Base-by-base conservation (phyloP, 805 yeast species). In the Spathaspora passalidarum region DNA sequence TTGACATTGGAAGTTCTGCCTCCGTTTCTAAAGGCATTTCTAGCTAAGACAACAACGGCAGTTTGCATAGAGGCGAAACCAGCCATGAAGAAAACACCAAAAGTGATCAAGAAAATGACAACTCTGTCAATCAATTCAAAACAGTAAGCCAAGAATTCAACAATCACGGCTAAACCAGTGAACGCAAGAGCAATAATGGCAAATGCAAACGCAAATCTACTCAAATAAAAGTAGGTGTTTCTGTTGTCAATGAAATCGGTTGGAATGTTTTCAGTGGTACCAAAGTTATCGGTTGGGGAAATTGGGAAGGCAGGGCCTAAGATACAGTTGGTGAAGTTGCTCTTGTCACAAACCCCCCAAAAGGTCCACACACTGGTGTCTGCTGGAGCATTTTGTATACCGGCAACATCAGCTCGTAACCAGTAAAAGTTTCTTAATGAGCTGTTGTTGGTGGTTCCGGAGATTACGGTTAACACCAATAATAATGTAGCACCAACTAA, bases 251-350 rank as follows among this genome's bases (percentile, higher is more conserved):
- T 60, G 45, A 85, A 85, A 46, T 70, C 73, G 4, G 55, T 45
- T 43, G 90, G 90, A 25, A 85, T 75, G 47, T 71, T 75, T 2
- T 55, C 55, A 16, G 69, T 57, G 43, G 83, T 72, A 45, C 73
- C 73, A 56, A 89, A 89, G 69, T 88, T 88, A 56, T 80, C 81
- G 40, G 65, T 78, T 22, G 97, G 97, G 20, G 95, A 86, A 61
- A 90, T 81, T 37, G 96, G 89, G 66, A 75, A 83, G n/a, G 88
- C 97, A 16, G 97, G 86, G 11, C 81, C 79, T 38, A 75, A 61
- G 39, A 64, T 60, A 57, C 76, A 76, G 17, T 63, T 48, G 38
- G 80, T 63, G 68, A 89, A 89, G 63, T 81, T 73, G 37, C 60
- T 51, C 45, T 79, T 78, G 51, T 76, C 73, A 63, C 88, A 82